Evolutionary conservation across 495 filamentous ascomycete species (phyloP).

Genomic region (Aspergillus kassunensis): DNA sequence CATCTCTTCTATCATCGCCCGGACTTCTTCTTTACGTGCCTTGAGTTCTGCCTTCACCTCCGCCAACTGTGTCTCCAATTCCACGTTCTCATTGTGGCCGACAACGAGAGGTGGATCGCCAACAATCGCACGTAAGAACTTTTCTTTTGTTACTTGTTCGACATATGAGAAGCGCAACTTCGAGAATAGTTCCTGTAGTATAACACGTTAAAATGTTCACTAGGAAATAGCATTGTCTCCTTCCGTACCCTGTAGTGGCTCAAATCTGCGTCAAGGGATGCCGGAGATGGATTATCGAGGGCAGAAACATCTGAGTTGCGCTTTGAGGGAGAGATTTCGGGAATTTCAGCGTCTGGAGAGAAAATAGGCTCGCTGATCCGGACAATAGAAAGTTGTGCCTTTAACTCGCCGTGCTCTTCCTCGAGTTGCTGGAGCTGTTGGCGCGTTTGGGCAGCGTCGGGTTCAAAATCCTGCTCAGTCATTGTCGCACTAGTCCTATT

Average conservation of each 20-base stretch:
- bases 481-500: slow-evolving; percentile 15
- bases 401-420: slow-evolving; percentile 45
- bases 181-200: slow-evolving; percentile 74
- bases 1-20: slow-evolving; percentile 65
- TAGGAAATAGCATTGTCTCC: background rate
- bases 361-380: slow-evolving; percentile 72
- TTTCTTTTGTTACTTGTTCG: slow-evolving; percentile 88
- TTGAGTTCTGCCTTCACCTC: slow-evolving; percentile 73
- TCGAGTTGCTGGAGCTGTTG: slow-evolving; percentile 38
- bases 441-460: slow-evolving; percentile 28
- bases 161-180: slow-evolving; percentile 90
- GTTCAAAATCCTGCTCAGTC: slow-evolving; percentile 18
- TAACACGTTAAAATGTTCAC: background rate
- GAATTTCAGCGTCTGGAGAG: slow-evolving; percentile 34
- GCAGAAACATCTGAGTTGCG: slow-evolving; percentile 70
- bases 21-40: slow-evolving; percentile 73
- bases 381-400: slow-evolving; percentile 60
- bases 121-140: slow-evolving; percentile 88
- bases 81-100: slow-evolving; percentile 74
- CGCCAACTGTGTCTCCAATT: slow-evolving; percentile 66
- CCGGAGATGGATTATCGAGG: slow-evolving; percentile 66
- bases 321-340: slow-evolving; percentile 33
- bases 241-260: slow-evolving; percentile 68
- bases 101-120: slow-evolving; percentile 84
- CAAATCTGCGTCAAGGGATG: slow-evolving; percentile 78